phyloP scores from a whole-genome alignment of 139 green algal genomes.

The Astrephomene gubernaculifera region DNA sequence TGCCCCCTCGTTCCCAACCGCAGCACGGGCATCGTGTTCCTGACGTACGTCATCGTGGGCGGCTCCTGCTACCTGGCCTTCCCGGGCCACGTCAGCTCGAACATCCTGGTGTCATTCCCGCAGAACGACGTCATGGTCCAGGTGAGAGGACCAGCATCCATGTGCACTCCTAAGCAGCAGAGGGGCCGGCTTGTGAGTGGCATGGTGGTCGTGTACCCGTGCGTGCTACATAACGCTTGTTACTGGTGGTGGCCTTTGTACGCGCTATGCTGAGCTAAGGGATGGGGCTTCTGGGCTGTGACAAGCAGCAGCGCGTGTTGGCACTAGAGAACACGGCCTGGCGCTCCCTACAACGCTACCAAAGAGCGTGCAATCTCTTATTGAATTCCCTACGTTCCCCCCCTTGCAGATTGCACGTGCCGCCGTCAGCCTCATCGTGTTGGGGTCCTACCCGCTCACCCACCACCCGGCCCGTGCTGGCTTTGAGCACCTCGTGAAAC shows the following conservation, averaged over 20 bases:
- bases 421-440: constrained; percentile 13
- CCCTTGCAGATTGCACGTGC: constrained; percentile 17
- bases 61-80: constrained; percentile 73
- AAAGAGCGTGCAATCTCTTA: too few species aligned
- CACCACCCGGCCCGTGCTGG: constrained; percentile 29
- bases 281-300: too few species aligned
- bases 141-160: neutral
- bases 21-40: constrained; percentile 8
- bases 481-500: constrained; percentile 33
- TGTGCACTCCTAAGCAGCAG: neutral
- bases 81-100: constrained; percentile 62
- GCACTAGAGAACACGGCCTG: too few species aligned
- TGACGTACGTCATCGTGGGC: constrained; percentile 43
- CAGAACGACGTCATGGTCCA: constrained; percentile 55
- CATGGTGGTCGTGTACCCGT: too few species aligned
- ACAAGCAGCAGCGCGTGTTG: too few species aligned
- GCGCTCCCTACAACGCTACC: too few species aligned
- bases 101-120: constrained; percentile 78
- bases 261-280: too few species aligned
- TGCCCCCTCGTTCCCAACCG: neutral
- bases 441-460: constrained; percentile 35
- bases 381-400: too few species aligned
- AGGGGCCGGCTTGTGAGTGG: too few species aligned
- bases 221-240: too few species aligned
- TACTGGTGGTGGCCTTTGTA: too few species aligned